Base-by-base conservation (phyloP, 73 alveolate species). In the Paramecium pentaurelia region DNA sequence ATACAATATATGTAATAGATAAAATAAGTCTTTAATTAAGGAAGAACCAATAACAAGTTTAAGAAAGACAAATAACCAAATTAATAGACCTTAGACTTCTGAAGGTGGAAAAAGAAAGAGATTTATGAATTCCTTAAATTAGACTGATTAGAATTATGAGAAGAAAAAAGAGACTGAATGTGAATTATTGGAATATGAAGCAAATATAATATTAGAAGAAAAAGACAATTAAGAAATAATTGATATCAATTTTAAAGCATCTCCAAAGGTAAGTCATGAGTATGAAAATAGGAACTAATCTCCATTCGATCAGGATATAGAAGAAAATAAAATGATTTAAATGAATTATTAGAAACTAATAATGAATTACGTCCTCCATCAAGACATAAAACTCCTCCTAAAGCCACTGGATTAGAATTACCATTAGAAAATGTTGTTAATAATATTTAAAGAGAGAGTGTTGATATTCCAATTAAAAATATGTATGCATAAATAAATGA, bases 341-440 rank as follows among this genome's bases (percentile, higher is more conserved):
- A 64, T 54, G 58, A 73, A 20, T n/a, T 37, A 73, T 4, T 18
- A 1, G 60, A 12, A 36, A 18, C 42, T 18, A 47, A 28, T 80
- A 32, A 25, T 42, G 44, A 20, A 25, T 3, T 6, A 14, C 27
- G 95, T 1, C 95, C 95, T 37, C 95, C 95, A 14, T 91, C 95
- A 0, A 83, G 95, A 27, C 95, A 91, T 86, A 91, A 91, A 32
- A 91, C 95, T 20, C 95, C 95, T 80, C 95, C 95, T 6, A 91
- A 91, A 77, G 95, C 95, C 7, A 60, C 89, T 12, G 95, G 88
- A 4, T 73, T 91, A 30, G 95, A 91, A 34, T 34, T 91, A 14
- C 95, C 95, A 12, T 37, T 37, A n/a, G 54, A 40, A n/a, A 73
- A 73, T 37, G 47, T 60, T 58, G 20, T 16, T 3, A 34, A 18